phyloP scores from a whole-genome alignment of 2,329 filamentous ascomycete species.

The Calonectria hawksworthii region DNA sequence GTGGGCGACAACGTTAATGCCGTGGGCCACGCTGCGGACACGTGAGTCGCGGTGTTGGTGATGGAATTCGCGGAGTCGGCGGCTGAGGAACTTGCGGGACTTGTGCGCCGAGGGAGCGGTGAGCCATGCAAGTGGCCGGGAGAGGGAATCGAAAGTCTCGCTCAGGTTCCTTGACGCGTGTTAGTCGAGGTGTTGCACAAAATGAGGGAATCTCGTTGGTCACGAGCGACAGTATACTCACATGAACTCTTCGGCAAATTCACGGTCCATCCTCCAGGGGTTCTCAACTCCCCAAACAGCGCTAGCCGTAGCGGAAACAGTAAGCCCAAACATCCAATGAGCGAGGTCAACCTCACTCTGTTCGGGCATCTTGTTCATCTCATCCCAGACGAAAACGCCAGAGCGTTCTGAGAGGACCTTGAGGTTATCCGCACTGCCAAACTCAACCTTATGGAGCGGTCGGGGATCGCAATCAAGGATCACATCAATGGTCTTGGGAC shows the following conservation, averaged over 20 bases:
- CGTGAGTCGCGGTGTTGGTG: conserved; percentile 41
- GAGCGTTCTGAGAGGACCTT: conserved; percentile 41
- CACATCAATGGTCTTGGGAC: conserved; percentile 37
- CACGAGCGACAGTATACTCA: conserved; percentile 24
- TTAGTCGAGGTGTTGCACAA: conserved; percentile 24
- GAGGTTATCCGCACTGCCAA: conserved; percentile 42
- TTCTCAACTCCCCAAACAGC: conserved; percentile 50
- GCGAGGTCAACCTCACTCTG: conserved; percentile 41
- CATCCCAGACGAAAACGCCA: conserved; percentile 34
- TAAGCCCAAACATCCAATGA: conserved; percentile 47
- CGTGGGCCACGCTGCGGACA: conserved; percentile 43
- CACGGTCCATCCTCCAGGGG: conserved; percentile 48
- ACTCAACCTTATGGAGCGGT: conserved; percentile 46
- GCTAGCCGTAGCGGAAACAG: conserved; percentile 48
- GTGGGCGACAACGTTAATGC: conserved; percentile 49
- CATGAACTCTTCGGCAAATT: conserved; percentile 50
- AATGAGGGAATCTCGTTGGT: background rate
- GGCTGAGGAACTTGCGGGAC: conserved; percentile 44
- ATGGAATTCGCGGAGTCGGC: conserved; percentile 44
- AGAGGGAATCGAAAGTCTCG: conserved; percentile 48
- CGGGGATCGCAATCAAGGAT: conserved; percentile 47
- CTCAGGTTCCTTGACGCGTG: conserved; percentile 41
- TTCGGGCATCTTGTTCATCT: conserved; percentile 37
- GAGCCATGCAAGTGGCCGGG: conserved; percentile 41
- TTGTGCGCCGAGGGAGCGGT: conserved; percentile 46